Evolutionary conservation across 345 rosid species (phyloP), one percentile per base, ranked within the genome.

Genomic region (Cardamine occulta): DNA sequence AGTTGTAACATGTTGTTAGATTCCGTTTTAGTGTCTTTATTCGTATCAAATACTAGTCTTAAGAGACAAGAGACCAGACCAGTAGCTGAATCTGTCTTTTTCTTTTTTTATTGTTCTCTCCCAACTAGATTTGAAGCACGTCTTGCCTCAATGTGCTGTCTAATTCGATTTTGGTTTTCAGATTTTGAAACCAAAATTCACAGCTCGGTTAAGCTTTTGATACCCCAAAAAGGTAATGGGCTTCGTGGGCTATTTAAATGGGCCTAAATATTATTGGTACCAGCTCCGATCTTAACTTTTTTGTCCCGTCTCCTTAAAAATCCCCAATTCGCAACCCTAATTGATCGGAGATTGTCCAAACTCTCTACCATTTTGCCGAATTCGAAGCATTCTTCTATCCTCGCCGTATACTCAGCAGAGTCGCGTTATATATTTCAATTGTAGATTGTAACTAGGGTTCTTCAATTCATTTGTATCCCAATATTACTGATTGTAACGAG

Each of bases 301-400:
- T 37, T 31, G 10, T 54, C 47, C 9, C 75, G 51, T 64, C 62
- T 66, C 77, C 3, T 40, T 66, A 59, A 78, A 72, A 78, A 66
- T 72, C 74, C 81, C 74, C 81, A 78, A 72, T 51, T 66, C 64
- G 23, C 63, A 78, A 24, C 81, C 81, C 81, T 72, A 78, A 51
- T 58, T 59, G 63, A 71, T 51, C 73, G 75, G 81, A 66, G 73
- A 59, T 58, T 67, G 63, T 78, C 77, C 77, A 53, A 72, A 49
- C n/a, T 51, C 68, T 72, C 77, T 78, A 68, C 73, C 77, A 71
- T 66, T 72, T 59, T 66, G 49, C 73, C 55, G 68, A 70, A 48
- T 37, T 42, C 68, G 55, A 72, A 65, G 68, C 73, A 26, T 54
- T 57, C 23, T 54, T 47, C 7, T 64, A 48, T 64, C 68, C 1